A percentile compares a stretch with the other conserved stretches of the same genome.
Conservation (phyloP, 257 asterid genomes). For the Lycium ferocissimum region DNA sequence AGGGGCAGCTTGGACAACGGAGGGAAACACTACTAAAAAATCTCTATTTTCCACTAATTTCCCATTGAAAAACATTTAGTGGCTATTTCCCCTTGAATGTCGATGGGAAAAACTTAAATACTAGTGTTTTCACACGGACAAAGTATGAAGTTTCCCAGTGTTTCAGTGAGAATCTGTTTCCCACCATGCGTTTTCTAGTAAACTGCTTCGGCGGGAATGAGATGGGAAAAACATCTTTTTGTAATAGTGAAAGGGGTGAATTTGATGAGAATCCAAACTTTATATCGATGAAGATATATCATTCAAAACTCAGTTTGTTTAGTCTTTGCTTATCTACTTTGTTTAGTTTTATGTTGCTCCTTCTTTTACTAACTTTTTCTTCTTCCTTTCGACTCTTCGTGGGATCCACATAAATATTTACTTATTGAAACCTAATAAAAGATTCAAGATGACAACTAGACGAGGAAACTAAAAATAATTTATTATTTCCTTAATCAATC, state of each 20-base stretch:
- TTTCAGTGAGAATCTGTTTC: no score
- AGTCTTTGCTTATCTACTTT: slow-evolving; percentile 11
- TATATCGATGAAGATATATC: slow-evolving; percentile 8
- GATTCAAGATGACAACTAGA: neutral
- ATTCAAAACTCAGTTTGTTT: neutral
- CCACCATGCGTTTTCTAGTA: no score
- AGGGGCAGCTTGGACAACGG: slow-evolving; percentile 11
- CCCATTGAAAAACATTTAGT: no score
- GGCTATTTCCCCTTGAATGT: no score
- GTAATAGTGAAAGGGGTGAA: neutral
- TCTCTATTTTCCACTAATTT: no score
- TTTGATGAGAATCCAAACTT: slow-evolving; percentile 16
- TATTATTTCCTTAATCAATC: neutral
- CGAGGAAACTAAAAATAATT: neutral
- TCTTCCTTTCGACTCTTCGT: neutral
- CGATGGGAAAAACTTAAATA: no score
- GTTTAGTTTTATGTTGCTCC: neutral
- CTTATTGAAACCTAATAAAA: slow-evolving; percentile 4
- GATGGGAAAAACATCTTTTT: no score
- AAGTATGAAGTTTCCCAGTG: no score
- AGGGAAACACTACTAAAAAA: neutral
- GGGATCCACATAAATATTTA: slow-evolving; percentile 17
- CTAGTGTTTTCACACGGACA: no score
- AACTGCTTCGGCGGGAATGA: no score
- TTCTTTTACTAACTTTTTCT: neutral